phyloP scores from a whole-genome alignment of 2,329 filamentous ascomycete species.

The Corniculantispora saksenae region DNA sequence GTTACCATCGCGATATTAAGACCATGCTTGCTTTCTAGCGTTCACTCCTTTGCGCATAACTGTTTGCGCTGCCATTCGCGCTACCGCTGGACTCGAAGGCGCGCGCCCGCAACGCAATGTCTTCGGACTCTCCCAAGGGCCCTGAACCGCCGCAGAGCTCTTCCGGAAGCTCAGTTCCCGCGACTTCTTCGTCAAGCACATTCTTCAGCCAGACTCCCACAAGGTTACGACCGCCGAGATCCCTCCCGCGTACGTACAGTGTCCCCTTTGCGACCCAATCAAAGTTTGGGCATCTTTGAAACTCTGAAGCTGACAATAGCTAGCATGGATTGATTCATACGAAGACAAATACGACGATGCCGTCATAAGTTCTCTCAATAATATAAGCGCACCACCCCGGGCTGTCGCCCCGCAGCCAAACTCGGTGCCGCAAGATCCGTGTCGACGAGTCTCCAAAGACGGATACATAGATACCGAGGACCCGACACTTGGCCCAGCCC shows the following conservation, averaged over 20 bases:
- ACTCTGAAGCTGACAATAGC: conserved; percentile 6
- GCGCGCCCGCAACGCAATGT: conserved; percentile 4
- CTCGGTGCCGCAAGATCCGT: conserved; percentile 39
- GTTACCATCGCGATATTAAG: background rate
- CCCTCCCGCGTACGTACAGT: conserved; percentile 31
- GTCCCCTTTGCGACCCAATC: background rate
- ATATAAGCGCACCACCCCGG: conserved; percentile 42
- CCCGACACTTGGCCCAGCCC: conserved; percentile 36
- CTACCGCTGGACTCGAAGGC: background rate
- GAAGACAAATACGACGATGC: conserved; percentile 42
- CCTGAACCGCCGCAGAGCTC: background rate
- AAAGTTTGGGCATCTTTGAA: conserved; percentile 23
- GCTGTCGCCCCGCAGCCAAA: conserved; percentile 44
- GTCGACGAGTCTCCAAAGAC: conserved; percentile 49
- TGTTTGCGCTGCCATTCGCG: conserved; percentile 1
- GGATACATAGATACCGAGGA: conserved; percentile 48
- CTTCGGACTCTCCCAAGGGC: background rate
- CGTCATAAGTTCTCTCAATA: conserved; percentile 40
- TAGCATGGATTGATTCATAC: conserved; percentile 54
- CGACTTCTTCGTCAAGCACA: conserved; percentile 21
- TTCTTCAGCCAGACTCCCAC: conserved; percentile 20
- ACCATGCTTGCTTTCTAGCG: background rate
- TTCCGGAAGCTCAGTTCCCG: conserved; percentile 4
- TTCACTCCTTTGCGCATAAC: background rate
- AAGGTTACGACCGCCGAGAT: conserved; percentile 30